These are phyloP conservation scores for Jamesozyma spencerorum DNA, from an alignment of 805 yeast species.

Conservation along the genomic window DNA sequence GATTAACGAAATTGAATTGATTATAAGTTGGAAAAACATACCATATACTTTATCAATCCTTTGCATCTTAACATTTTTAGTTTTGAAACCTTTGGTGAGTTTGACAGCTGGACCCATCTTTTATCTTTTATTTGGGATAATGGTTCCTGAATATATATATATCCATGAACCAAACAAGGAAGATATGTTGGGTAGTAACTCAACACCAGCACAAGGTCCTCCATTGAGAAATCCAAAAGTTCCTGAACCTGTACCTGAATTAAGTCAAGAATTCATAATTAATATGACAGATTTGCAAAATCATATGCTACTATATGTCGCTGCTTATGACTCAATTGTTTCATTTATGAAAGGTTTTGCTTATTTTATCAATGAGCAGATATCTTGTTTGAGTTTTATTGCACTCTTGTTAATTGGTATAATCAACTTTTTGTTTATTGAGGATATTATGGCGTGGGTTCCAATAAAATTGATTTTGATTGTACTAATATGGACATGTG, in stretches of 20 bases:
- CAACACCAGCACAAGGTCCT: constrained; percentile 43
- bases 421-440: constrained; percentile 26
- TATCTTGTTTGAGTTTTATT: constrained; percentile 46
- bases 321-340: constrained; percentile 48
- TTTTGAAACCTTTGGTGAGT: constrained; percentile 51
- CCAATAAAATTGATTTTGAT: constrained; percentile 35
- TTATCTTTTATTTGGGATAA: constrained; percentile 41
- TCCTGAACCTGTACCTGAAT: constrained; percentile 69
- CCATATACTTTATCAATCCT: constrained; percentile 51
- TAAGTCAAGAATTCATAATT: constrained; percentile 65
- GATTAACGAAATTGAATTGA: constrained; percentile 45
- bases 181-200: constrained; percentile 30
- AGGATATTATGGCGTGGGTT: constrained; percentile 20
- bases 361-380: constrained; percentile 52
- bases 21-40: constrained; percentile 59
- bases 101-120: constrained; percentile 47
- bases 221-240: constrained; percentile 39
- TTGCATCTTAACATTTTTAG: constrained; percentile 39
- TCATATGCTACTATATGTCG: constrained; percentile 58
- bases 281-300: constrained; percentile 81
- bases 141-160: constrained; percentile 58
- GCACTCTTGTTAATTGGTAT: constrained; percentile 27
- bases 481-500: constrained; percentile 41
- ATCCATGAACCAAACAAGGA: constrained; percentile 54
- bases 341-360: constrained; percentile 46